Evolutionary conservation across 176 grass and related monocot genomes (phyloP).

Genomic region (Olyra latifolia): DNA sequence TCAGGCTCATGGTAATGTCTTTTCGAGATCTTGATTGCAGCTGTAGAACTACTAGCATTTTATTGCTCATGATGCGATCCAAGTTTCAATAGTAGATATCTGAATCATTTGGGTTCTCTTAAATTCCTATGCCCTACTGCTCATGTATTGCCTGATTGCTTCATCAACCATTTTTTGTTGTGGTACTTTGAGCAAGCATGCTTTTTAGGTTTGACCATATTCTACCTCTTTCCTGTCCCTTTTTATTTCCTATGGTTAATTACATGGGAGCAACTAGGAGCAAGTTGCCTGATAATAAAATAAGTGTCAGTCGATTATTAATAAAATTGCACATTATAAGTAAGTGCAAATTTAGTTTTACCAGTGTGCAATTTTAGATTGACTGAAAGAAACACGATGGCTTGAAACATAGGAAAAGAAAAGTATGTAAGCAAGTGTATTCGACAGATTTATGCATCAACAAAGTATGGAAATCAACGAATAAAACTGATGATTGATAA

Average conservation of each 20-base stretch:
- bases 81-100: neutral
- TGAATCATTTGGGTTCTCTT: neutral
- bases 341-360: no score
- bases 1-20: neutral
- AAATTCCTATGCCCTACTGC: neutral
- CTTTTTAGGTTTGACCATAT: neutral
- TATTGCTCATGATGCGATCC: neutral
- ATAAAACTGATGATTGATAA: no score
- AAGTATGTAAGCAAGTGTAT: no score
- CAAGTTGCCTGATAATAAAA: no score
- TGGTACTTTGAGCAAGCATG: neutral
- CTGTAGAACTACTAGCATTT: neutral
- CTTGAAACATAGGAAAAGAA: no score
- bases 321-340: no score
- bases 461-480: no score
- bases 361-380: no score
- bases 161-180: neutral
- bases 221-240: neutral
- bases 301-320: no score
- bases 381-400: no score
- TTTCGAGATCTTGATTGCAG: neutral
- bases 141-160: neutral
- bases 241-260: neutral
- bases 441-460: no score
- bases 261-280: no score